phyloP scores from a whole-genome alignment of 768 basidiomycete genomes.

The Exsudoporus frostii region DNA sequence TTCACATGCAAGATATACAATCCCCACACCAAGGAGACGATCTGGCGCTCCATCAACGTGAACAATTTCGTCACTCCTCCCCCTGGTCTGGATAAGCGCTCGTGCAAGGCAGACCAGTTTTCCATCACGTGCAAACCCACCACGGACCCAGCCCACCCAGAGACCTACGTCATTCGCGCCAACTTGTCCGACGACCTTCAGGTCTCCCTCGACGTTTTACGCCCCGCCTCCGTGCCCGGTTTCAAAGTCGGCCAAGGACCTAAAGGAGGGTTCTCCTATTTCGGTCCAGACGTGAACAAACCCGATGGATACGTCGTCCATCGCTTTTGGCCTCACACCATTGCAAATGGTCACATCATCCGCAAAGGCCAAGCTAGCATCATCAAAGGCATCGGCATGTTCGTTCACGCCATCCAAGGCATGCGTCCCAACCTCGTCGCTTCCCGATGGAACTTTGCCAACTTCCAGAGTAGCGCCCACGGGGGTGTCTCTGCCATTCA shows the following conservation, averaged over 20 bases:
- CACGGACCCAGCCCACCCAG: slow-evolving; percentile 58
- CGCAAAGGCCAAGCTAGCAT: slow-evolving; percentile 56
- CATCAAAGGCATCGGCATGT: slow-evolving; percentile 71
- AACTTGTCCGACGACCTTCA: slow-evolving; percentile 80
- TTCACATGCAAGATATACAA: slow-evolving; percentile 89
- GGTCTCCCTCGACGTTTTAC: slow-evolving; percentile 68
- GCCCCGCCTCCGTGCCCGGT: slow-evolving; percentile 71
- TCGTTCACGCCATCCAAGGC: slow-evolving; percentile 95
- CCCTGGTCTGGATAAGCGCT: slow-evolving; percentile 80
- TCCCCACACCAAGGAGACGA: slow-evolving; percentile 65
- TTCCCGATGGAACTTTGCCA: slow-evolving; percentile 90
- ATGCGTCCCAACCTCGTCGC: slow-evolving; percentile 96
- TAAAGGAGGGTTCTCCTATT: slow-evolving; percentile 87
- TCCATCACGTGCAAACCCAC: slow-evolving; percentile 63
- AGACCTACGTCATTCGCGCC: slow-evolving; percentile 76
- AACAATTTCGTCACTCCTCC: slow-evolving; percentile 74
- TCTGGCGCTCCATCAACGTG: slow-evolving; percentile 88
- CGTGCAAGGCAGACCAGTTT: slow-evolving; percentile 82
- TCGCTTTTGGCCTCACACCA: slow-evolving; percentile 81
- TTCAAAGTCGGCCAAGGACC: slow-evolving; percentile 90
- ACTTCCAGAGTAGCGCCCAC: slow-evolving; percentile 77
- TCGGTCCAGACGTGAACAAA: slow-evolving; percentile 63
- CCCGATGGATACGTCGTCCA: slow-evolving; percentile 86
- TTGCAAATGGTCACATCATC: slow-evolving; percentile 64
- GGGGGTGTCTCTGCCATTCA: slow-evolving; percentile 82